A percentile compares a stretch with the other conserved stretches of the same genome.
phyloP scores from a whole-genome alignment of 441 rosid genomes.

The Brassica balearica region DNA sequence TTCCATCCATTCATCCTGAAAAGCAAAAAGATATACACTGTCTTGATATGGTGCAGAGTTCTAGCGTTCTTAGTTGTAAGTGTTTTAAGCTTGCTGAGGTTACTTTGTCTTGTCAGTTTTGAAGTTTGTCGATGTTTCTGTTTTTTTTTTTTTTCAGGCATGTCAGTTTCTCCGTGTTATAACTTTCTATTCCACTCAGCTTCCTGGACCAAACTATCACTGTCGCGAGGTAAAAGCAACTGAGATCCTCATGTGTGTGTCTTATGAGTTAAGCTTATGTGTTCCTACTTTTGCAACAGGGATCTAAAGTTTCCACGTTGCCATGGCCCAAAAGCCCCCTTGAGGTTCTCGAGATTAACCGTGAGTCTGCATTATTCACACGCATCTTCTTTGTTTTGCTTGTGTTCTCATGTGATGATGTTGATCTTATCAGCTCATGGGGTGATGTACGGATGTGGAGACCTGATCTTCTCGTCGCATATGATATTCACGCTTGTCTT shows the following conservation, averaged over 20 bases:
- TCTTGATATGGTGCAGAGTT: conserved; percentile 97
- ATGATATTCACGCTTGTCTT: conserved; percentile 97
- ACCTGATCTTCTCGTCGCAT: conserved; percentile 98
- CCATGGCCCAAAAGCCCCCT: conserved; percentile 76
- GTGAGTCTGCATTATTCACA: conserved; percentile 50
- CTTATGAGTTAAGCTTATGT: conserved; percentile 7
- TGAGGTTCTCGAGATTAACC: conserved; percentile 82
- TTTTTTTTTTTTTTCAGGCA: conserved; percentile 56
- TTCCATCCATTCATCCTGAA: conserved; percentile 97
- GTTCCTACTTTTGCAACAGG: conserved; percentile 50
- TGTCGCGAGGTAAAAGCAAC: conserved; percentile 81
- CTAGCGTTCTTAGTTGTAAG: conserved; percentile 96
- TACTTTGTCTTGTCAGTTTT: conserved; percentile 20
- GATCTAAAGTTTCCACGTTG: conserved; percentile 84
- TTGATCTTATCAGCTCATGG: conserved; percentile 81
- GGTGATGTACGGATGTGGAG: conserved; percentile 91
- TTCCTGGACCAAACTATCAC: conserved; percentile 99
- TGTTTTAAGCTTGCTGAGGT: conserved; percentile 31
- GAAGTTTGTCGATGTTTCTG: conserved; percentile 17
- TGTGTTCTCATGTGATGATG: conserved; percentile 34
- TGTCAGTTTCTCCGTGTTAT: conserved; percentile 85
- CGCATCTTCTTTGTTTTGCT: not conserved
- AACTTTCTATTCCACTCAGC: conserved; percentile 96
- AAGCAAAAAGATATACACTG: conserved; percentile 97
- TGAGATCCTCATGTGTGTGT: not conserved